A percentile compares a stretch with the other conserved stretches of the same genome.
Evolutionary conservation across 768 basidiomycete genomes (phyloP).

Genomic region (Boletus rubroflammeus): DNA sequence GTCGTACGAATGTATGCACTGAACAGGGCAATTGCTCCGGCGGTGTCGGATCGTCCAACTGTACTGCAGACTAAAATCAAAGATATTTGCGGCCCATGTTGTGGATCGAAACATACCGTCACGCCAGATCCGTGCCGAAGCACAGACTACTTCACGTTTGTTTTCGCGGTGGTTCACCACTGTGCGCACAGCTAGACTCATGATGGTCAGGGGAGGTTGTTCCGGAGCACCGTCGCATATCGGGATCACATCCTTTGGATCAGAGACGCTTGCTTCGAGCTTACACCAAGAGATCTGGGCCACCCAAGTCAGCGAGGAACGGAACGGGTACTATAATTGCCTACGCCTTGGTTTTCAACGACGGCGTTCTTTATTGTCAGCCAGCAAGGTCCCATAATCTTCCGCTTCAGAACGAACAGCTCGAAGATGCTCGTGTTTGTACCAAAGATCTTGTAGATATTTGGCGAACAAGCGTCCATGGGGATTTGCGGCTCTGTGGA

Average conservation of each 20-base stretch:
- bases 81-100: neutral
- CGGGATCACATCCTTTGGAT: constrained; percentile 88
- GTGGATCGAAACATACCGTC: constrained; percentile 42
- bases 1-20: constrained; percentile 86
- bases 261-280: constrained; percentile 75
- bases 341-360: constrained; percentile 76
- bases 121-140: constrained; percentile 80
- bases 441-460: constrained; percentile 85
- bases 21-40: constrained; percentile 81
- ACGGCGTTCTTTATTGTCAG: constrained; percentile 74
- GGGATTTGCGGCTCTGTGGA: constrained; percentile 50
- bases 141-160: constrained; percentile 89
- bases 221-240: constrained; percentile 75
- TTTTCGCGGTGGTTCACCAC: constrained; percentile 94
- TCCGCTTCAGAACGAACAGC: constrained; percentile 87
- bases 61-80: constrained; percentile 44
- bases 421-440: constrained; percentile 93
- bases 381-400: constrained; percentile 99
- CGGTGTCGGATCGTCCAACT: constrained; percentile 88
- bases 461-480: constrained; percentile 68
- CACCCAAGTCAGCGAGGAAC: neutral
- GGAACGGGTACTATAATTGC: constrained; percentile 21
- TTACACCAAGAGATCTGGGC: constrained; percentile 94
- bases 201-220: constrained; percentile 83
- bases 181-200: constrained; percentile 84